Evolutionary conservation across 164 flowering plant genomes (phyloP).

Genomic region (Vitis rupestris): DNA sequence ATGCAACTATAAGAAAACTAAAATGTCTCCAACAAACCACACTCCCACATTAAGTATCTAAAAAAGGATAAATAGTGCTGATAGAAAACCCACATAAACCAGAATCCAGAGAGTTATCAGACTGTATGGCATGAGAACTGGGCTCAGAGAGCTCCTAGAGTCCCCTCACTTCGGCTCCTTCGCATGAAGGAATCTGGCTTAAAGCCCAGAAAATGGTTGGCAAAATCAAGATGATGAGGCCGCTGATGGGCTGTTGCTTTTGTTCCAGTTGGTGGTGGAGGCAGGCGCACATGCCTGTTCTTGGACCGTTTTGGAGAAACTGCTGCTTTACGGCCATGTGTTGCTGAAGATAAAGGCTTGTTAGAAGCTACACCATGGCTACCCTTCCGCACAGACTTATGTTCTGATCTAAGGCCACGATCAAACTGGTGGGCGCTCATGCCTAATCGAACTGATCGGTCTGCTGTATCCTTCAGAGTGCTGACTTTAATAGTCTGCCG

Average conservation of each 20-base stretch:
- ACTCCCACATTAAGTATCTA: too few relatives aligned
- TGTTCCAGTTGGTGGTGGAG: constrained; percentile 57
- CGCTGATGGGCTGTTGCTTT: constrained; percentile 34
- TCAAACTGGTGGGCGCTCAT: constrained; percentile 50
- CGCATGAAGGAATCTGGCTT: constrained; percentile 45
- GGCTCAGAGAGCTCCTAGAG: constrained; percentile 42
- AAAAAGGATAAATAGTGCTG: not conserved
- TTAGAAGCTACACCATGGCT: constrained; percentile 36
- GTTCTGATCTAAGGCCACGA: constrained; percentile 55
- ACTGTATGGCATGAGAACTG: constrained; percentile 1
- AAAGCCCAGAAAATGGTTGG: constrained; percentile 31
- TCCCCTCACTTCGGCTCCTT: constrained; percentile 77
- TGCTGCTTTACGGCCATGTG: constrained; percentile 40
- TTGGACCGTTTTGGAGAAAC: constrained; percentile 45
- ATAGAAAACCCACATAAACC: not conserved
- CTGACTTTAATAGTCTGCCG: constrained; percentile 59
- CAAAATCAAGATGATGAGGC: constrained; percentile 26
- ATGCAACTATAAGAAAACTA: not conserved
- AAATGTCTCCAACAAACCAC: not conserved
- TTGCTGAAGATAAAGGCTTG: constrained; percentile 39
- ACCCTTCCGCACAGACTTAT: constrained; percentile 52
- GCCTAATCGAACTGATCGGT: constrained; percentile 61
- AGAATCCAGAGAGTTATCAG: not conserved
- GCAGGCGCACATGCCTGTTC: constrained; percentile 46
- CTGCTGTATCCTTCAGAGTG: constrained; percentile 63